Evolutionary conservation across 164 flowering plant genomes (phyloP).

Genomic region (Aristolochia contorta): DNA sequence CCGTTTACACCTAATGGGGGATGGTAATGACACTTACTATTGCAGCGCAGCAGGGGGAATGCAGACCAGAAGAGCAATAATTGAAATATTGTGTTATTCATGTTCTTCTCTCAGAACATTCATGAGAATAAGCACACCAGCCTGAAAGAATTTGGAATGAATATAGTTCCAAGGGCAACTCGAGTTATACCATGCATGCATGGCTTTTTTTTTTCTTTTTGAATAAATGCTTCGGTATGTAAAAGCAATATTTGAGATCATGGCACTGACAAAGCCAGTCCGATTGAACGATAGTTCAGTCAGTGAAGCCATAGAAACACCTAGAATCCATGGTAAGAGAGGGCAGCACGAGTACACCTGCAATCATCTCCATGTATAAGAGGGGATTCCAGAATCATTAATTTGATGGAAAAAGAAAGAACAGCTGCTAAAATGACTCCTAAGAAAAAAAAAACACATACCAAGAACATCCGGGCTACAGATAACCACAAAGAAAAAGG

Average conservation of each 20-base stretch:
- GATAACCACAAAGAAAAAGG: slow-evolving; percentile 53
- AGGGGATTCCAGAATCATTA: too few species aligned
- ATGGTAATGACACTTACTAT: slow-evolving; percentile 25
- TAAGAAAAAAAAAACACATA: slow-evolving; percentile 8
- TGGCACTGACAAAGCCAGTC: slow-evolving; percentile 52
- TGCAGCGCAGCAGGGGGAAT: slow-evolving; percentile 53
- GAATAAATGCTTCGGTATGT: slow-evolving; percentile 56
- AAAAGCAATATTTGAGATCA: slow-evolving; percentile 57
- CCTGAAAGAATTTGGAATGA: not conserved
- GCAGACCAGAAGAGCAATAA: slow-evolving; percentile 49
- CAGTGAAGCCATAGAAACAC: slow-evolving; percentile 65
- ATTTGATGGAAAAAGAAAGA: too few species aligned
- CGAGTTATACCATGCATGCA: slow-evolving; percentile 34
- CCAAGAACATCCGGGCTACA: slow-evolving; percentile 54
- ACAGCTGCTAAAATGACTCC: too few species aligned
- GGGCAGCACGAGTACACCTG: not conserved
- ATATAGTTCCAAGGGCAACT: not conserved
- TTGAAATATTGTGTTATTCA: slow-evolving; percentile 62
- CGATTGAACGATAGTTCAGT: slow-evolving; percentile 66
- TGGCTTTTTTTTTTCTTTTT: slow-evolving; percentile 60
- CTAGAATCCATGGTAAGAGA: slow-evolving; percentile 16
- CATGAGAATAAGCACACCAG: not conserved
- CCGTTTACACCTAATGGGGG: not conserved
- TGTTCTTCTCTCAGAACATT: slow-evolving; percentile 36
- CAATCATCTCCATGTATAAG: too few species aligned